Conservation (phyloP, 225 moss, liverwort and hornwort species). For the Physcomitrellopsis africana region DNA sequence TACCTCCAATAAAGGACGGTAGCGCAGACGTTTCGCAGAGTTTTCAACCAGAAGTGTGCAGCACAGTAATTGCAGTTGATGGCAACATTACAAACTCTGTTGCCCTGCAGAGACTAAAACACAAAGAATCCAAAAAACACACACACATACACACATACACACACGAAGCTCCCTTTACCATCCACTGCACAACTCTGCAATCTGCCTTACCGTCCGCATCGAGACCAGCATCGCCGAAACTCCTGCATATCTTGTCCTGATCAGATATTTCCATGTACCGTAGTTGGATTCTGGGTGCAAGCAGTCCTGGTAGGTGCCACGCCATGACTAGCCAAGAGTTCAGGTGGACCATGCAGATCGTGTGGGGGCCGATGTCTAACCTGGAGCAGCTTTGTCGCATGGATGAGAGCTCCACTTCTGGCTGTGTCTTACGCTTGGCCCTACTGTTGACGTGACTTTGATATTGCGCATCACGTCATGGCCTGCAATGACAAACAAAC, state of each 20-base stretch:
- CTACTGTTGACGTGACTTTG: neutral
- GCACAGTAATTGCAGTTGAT: too few species aligned
- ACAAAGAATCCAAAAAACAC: too few species aligned
- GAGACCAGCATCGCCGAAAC: too few species aligned
- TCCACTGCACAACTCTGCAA: too few species aligned
- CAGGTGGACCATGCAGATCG: neutral
- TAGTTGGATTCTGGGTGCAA: neutral
- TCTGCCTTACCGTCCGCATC: too few species aligned
- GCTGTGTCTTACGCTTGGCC: neutral
- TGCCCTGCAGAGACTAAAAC: too few species aligned
- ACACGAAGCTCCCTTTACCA: too few species aligned
- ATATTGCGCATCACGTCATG: neutral
- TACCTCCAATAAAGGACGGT: neutral
- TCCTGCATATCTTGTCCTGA: neutral
- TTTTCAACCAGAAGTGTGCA: too few species aligned
- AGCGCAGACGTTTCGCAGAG: too few species aligned
- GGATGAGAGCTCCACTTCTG: neutral
- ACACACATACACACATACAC: too few species aligned
- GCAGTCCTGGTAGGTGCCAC: neutral
- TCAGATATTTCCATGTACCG: neutral
- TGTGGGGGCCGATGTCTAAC: neutral
- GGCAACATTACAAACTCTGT: too few species aligned
- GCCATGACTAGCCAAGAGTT: neutral
- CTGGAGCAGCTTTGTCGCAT: constrained; percentile 4
- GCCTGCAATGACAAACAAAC: neutral